These are phyloP conservation scores for Durotheca rogersii DNA, from an alignment of 495 filamentous ascomycete species.

Conservation along the genomic window DNA sequence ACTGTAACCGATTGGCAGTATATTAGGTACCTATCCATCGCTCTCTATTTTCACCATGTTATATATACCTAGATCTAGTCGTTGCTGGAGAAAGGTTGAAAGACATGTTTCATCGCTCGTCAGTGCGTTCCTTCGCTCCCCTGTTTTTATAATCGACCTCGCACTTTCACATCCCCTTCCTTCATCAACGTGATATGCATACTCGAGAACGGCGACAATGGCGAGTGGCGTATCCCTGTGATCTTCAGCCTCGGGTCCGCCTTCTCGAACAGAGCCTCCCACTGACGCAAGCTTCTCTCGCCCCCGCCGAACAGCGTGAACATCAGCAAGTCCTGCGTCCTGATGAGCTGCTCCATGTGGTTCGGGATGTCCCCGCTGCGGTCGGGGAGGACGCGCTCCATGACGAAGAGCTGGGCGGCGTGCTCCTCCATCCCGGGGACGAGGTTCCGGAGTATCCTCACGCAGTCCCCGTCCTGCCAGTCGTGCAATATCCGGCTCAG, in stretches of 20 bases:
- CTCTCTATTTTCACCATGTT: too few relatives aligned
- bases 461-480: conserved; percentile 7
- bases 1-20: too few relatives aligned
- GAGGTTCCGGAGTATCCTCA: conserved; percentile 1
- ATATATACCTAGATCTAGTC: too few relatives aligned
- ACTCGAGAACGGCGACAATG: conserved; percentile 3
- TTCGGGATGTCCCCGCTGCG: conserved; percentile 3
- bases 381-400: conserved; percentile 8
- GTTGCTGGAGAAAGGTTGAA: too few relatives aligned
- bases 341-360: conserved; percentile 7
- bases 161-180: too few relatives aligned
- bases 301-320: conserved; percentile 8
- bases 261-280: neutral
- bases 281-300: conserved; percentile 3
- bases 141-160: too few relatives aligned
- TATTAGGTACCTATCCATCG: too few relatives aligned
- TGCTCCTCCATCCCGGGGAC: conserved; percentile 1
- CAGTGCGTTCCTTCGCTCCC: too few relatives aligned
- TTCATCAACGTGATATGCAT: conserved; percentile 3
- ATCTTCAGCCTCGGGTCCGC: conserved; percentile 4
- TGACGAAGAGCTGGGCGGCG: conserved; percentile 5
- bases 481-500: conserved; percentile 7
- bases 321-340: conserved; percentile 8
- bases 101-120: too few relatives aligned
- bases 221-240: neutral